Evolutionary conservation across 306 rosid genomes (phyloP).

Genomic region (Boehmeria nivea): DNA sequence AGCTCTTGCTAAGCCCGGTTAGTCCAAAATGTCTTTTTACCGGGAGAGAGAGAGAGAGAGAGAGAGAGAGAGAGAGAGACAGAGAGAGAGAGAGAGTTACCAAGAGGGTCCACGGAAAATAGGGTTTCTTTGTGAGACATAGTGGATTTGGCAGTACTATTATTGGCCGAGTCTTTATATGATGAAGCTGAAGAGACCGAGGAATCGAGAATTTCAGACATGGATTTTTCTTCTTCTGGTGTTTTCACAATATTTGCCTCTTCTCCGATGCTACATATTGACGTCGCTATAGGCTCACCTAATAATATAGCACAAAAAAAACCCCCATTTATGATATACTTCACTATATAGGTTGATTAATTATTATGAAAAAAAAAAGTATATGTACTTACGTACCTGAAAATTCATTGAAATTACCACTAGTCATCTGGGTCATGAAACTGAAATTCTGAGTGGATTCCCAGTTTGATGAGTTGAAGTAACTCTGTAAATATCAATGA

Average conservation of each 20-base stretch:
- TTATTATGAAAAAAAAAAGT: background rate
- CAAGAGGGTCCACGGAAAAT: slow-evolving; percentile 18
- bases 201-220: slow-evolving; percentile 56
- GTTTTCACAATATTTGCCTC: slow-evolving; percentile 39
- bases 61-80: background rate
- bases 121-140: slow-evolving; percentile 8
- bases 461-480: slow-evolving; percentile 59
- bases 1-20: no score
- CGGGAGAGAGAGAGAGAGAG: no score
- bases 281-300: slow-evolving; percentile 44
- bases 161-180: slow-evolving; percentile 32
- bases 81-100: slow-evolving; percentile 20
- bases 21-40: no score
- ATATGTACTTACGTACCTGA: slow-evolving; percentile 11
- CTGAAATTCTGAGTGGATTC: slow-evolving; percentile 44
- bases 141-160: slow-evolving; percentile 23
- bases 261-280: slow-evolving; percentile 34
- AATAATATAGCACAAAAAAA: background rate
- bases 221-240: no score
- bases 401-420: slow-evolving; percentile 1
- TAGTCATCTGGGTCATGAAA: slow-evolving; percentile 42
- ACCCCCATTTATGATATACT: no score
- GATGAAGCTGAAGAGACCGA: slow-evolving; percentile 56
- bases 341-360: background rate
- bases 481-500: slow-evolving; percentile 34